Base-by-base conservation (phyloP, 768 basidiomycete genomes). In the Boletus tomentosulus region DNA sequence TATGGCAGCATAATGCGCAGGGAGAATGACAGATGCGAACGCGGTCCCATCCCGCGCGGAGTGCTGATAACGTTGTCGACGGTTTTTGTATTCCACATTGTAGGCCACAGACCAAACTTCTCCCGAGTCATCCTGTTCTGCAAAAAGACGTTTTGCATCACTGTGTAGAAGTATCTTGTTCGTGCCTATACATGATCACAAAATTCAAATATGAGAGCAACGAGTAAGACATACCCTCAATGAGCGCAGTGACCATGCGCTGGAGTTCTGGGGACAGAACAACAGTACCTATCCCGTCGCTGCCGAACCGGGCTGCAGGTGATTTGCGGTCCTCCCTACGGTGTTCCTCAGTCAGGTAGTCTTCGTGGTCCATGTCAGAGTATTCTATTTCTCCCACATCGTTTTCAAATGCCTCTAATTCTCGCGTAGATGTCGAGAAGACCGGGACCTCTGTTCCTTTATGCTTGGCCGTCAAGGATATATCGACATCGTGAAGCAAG, bases 11-110 rank as follows among this genome's bases (percentile, higher is more conserved):
- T 89, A 95, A 71, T 93, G 88, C 3, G 86, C 83, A 1, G 92
- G 92, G 58, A 95, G 78, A n/a, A 85, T 87, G 46, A 94, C 78
- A 12, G 89, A 84, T 13, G 87, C 86, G 66, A 93, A 95, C 5
- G 92, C 92, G 25, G 87, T 84, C 24, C 86, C 90, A 58, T 93
- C 89, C 27, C 87, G 78, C 51, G 80, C 76, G 38, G 74, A 74
- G 67, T 89, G 87, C 27, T 78, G 78, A 53, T 69, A 69, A 34
- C 78, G 76, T 62, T 88, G 85, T 49, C 74, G 71, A 39, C 74
- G 71, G 12, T 84, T 85, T 57, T 79, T 83, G 67, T 90, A 89
- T 54, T 71, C 73, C 9, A 74, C 74, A 52, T 83, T 73, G 63
- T 84, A 86, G 10, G 76, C 61, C 16, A 78, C 59, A 45, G 78